Percentiles rank a stretch among this genome's conserved stretches.
phyloP scores from a whole-genome alignment of 768 basidiomycete genomes.

The Nidula microcarpa region DNA sequence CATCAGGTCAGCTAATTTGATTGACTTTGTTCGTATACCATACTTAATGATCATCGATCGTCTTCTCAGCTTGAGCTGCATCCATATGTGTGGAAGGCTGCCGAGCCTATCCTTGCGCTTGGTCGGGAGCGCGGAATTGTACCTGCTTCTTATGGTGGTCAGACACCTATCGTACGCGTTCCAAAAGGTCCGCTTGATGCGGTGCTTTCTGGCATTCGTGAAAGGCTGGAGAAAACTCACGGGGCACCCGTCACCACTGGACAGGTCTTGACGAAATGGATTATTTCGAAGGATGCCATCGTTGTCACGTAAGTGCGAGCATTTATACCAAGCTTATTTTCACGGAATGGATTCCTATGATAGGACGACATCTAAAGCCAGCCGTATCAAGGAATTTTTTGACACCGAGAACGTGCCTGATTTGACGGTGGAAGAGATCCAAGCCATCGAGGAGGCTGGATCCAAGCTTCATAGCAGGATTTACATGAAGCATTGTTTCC shows the following conservation, averaged over 20 bases:
- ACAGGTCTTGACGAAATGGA: constrained; percentile 70
- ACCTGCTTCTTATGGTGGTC: constrained; percentile 64
- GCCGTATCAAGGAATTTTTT: constrained; percentile 42
- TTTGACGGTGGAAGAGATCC: constrained; percentile 54
- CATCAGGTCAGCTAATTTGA: constrained; percentile 52
- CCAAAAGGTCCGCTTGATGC: constrained; percentile 58
- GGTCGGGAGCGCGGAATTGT: constrained; percentile 57
- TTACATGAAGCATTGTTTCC: constrained; percentile 37
- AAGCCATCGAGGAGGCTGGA: constrained; percentile 59
- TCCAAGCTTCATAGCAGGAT: constrained; percentile 38
- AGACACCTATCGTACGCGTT: constrained; percentile 37
- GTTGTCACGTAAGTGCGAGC: constrained; percentile 54
- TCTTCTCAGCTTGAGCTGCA: constrained; percentile 58
- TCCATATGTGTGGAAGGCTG: constrained; percentile 66
- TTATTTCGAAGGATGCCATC: constrained; percentile 57
- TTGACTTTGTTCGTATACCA: not conserved
- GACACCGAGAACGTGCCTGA: constrained; percentile 40
- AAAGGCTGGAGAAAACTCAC: constrained; percentile 40
- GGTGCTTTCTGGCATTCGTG: constrained; percentile 47
- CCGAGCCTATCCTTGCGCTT: constrained; percentile 52
- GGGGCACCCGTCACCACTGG: constrained; percentile 44
- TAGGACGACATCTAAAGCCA: constrained; percentile 47
- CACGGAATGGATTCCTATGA: not conserved
- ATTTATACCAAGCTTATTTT: not conserved
- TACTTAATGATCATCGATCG: not conserved